Base-by-base conservation (phyloP, 139 green algal genomes). In the Auxenochlorella pyrenoidosa region DNA sequence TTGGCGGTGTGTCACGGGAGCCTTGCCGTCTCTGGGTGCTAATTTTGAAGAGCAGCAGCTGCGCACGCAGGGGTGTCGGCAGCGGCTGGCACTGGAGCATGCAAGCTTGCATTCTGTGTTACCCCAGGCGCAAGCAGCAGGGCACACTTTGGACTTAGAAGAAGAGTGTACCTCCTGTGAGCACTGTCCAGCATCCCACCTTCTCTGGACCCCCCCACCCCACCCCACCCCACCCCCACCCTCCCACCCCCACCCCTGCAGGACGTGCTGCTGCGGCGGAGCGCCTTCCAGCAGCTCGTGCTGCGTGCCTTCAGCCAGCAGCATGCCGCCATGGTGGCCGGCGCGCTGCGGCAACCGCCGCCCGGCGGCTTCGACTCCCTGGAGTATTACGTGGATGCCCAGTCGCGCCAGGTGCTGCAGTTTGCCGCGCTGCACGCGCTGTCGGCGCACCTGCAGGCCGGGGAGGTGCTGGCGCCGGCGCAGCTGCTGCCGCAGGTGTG, bases 401-500 rank as follows among this genome's bases (percentile, higher is more conserved):
- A 54, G 26, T 59, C 86, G 3, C n/a, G 24, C 8, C 76, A 90
- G 70, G 40, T 85, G 71, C 79, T 92, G 36, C 75, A 86, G 44
- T 85, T 90, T 43, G 77, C 88, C 0, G 88, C 66, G 24, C 84
- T 92, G 58, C 82, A 89, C 34, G 89, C 66, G 51, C 80, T 76
- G 40, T 88, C 22, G 40, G 70, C 41, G 60, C 84, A 92, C 47
- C 88, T 93, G 75, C 87, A 92, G 59, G 65, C 84, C 5, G 63
- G 41, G 28, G 79, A 93, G 68, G 72, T 75, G 40, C 82, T 93
- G 43, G 15, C 86, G 19, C 72, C 79, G 0, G 51, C 84, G 5
- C 75, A 84, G 87, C 87, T 86, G 63, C 87, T 92, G 84, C 89
- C 89, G 54, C 72, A 59, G 54, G 54, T 63, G 47, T 12, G 47